Evolutionary conservation across 2,329 filamentous ascomycete genomes (phyloP).

Genomic region (Stagonosporopsis vannaccii): DNA sequence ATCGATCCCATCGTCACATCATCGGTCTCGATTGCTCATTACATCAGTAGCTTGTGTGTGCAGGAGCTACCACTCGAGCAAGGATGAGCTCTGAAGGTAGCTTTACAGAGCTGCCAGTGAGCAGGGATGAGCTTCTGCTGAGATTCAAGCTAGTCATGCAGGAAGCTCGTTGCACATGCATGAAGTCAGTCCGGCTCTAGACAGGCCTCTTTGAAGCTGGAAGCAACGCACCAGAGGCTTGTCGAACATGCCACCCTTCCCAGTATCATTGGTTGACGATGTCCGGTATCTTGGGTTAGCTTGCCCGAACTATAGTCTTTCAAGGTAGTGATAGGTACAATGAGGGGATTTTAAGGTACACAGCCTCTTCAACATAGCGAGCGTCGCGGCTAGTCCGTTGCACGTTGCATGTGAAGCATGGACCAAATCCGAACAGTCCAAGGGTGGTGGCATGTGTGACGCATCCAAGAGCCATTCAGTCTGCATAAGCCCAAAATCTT

Average conservation of each 20-base stretch:
- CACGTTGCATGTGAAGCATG: background rate
- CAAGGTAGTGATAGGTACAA: background rate
- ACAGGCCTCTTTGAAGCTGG: background rate
- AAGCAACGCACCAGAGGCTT: background rate
- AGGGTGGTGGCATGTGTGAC: background rate
- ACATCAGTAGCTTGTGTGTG: constrained; percentile 1
- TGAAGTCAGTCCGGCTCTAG: background rate
- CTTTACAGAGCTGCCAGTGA: constrained; percentile 14
- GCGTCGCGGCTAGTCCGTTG: background rate
- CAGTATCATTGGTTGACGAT: background rate
- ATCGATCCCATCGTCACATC: constrained; percentile 18
- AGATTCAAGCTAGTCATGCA: constrained; percentile 8
- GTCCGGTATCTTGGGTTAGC: background rate
- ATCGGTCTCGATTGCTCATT: background rate
- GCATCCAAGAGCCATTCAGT: background rate
- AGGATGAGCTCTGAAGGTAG: constrained; percentile 15
- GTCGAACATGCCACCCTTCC: background rate
- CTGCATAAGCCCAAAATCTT: background rate
- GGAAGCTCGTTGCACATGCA: constrained; percentile 20
- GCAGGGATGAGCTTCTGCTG: constrained; percentile 15
- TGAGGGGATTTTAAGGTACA: background rate
- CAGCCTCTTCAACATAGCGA: background rate
- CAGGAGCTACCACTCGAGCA: background rate
- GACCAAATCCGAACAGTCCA: too few relatives aligned
- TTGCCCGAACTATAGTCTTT: background rate